Evolutionary conservation across 805 yeast species (phyloP).

Genomic region (Candida tallmaniae): DNA sequence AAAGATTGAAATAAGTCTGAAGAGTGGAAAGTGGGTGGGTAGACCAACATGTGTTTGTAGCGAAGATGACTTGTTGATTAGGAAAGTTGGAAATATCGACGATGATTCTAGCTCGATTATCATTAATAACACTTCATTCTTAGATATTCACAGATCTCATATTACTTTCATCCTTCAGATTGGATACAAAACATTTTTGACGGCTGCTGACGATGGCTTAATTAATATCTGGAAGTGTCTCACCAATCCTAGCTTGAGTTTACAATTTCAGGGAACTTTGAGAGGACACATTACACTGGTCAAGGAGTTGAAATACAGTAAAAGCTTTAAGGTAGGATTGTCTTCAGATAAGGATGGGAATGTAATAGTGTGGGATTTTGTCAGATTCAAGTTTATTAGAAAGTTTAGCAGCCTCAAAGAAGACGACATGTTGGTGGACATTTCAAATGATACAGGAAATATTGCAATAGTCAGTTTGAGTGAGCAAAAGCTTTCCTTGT

Average conservation of each 20-base stretch:
- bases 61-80: slow-evolving; percentile 33
- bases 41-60: slow-evolving; percentile 36
- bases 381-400: slow-evolving; percentile 48
- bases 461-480: slow-evolving; percentile 35
- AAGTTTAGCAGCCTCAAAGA: slow-evolving; percentile 16
- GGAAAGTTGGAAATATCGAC: slow-evolving; percentile 22
- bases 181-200: slow-evolving; percentile 38
- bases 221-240: slow-evolving; percentile 55
- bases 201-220: slow-evolving; percentile 56
- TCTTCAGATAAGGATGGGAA: slow-evolving; percentile 53
- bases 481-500: slow-evolving; percentile 27
- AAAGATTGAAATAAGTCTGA: slow-evolving; percentile 41
- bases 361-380: slow-evolving; percentile 62
- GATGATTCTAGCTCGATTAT: slow-evolving; percentile 27
- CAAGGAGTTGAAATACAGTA: slow-evolving; percentile 42
- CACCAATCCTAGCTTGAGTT: slow-evolving; percentile 19
- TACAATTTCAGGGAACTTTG: slow-evolving; percentile 42
- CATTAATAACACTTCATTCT: slow-evolving; percentile 41
- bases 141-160: slow-evolving; percentile 36
- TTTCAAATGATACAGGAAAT: slow-evolving; percentile 54
- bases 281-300: slow-evolving; percentile 57
- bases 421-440: slow-evolving; percentile 29
- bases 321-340: slow-evolving; percentile 50
- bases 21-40: slow-evolving; percentile 48
- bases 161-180: slow-evolving; percentile 40